Conservation (phyloP, 108 stramenopile species). For the Pseudonitzschia multiseries region DNA sequence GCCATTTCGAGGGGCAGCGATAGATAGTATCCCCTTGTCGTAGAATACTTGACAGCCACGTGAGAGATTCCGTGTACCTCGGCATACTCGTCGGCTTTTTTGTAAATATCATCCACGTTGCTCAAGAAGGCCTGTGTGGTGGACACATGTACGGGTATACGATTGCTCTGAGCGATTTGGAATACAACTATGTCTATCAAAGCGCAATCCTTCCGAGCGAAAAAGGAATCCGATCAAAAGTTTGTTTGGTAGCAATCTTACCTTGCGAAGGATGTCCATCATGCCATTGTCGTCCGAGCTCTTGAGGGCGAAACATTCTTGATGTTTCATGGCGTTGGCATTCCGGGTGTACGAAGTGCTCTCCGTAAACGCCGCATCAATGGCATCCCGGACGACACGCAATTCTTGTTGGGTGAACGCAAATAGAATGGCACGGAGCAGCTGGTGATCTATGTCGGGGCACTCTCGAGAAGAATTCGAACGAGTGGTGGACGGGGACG, state of each 20-base stretch:
- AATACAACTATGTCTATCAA: neutral
- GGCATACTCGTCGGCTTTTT: constrained; percentile 83
- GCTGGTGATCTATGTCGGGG: constrained; percentile 39
- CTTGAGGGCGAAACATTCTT: constrained; percentile 90
- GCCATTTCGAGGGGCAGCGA: constrained; percentile 62
- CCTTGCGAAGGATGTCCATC: constrained; percentile 80
- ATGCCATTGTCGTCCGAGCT: constrained; percentile 76
- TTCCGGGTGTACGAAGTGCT: constrained; percentile 74
- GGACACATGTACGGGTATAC: no score
- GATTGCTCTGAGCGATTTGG: no score
- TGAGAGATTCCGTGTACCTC: constrained; percentile 71
- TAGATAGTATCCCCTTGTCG: constrained; percentile 79
- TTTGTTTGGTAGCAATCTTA: constrained; percentile 4
- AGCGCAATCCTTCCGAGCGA: neutral
- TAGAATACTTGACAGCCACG: constrained; percentile 72
- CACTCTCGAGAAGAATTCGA: neutral
- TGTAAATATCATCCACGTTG: constrained; percentile 92
- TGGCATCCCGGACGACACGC: constrained; percentile 51
- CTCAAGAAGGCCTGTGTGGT: constrained; percentile 57
- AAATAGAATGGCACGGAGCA: constrained; percentile 74
- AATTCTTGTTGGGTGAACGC: constrained; percentile 74
- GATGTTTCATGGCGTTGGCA: constrained; percentile 83
- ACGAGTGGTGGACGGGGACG: neutral
- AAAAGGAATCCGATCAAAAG: neutral
- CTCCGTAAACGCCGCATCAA: constrained; percentile 73